Conservation (phyloP, 2,329 filamentous ascomycete species). For the Bipolaris cookei region DNA sequence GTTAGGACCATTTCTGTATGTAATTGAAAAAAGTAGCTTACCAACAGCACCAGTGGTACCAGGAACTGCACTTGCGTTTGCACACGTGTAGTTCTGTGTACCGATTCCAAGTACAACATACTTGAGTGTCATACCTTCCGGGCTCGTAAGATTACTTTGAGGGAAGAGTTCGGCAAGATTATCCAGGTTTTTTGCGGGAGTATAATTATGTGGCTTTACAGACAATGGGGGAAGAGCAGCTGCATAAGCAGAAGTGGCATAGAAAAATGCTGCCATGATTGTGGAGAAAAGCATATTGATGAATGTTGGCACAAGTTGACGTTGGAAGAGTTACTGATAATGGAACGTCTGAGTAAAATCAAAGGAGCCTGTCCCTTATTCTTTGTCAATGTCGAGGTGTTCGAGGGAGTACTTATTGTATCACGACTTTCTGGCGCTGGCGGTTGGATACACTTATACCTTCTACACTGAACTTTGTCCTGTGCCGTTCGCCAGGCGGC, state of each 20-base stretch:
- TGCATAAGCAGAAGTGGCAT: constrained; percentile 24
- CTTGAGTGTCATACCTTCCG: constrained; percentile 47
- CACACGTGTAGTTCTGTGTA: constrained; percentile 61
- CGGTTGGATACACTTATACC: constrained; percentile 39
- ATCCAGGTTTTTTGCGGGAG: constrained; percentile 29
- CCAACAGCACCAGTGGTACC: constrained; percentile 44
- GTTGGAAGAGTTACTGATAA: too few species aligned
- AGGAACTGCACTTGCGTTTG: constrained; percentile 33
- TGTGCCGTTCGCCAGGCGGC: constrained; percentile 38
- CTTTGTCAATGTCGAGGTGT: constrained; percentile 15
- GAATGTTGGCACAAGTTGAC: background rate
- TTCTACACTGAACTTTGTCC: constrained; percentile 28
- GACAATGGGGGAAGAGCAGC: constrained; percentile 25
- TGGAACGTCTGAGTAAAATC: background rate
- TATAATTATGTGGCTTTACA: constrained; percentile 18
- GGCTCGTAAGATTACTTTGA: constrained; percentile 37
- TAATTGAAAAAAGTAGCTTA: constrained; percentile 20
- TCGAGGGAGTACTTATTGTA: constrained; percentile 25
- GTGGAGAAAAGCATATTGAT: constrained; percentile 39
- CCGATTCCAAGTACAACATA: constrained; percentile 58
- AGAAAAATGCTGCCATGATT: constrained; percentile 31
- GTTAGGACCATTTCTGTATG: constrained; percentile 15
- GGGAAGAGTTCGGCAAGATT: constrained; percentile 38
- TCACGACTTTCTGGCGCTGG: constrained; percentile 23
- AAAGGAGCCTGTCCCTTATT: background rate